phyloP scores from a whole-genome alignment of 2,329 filamentous ascomycete species.

The Hymenoscyphus salicellus region DNA sequence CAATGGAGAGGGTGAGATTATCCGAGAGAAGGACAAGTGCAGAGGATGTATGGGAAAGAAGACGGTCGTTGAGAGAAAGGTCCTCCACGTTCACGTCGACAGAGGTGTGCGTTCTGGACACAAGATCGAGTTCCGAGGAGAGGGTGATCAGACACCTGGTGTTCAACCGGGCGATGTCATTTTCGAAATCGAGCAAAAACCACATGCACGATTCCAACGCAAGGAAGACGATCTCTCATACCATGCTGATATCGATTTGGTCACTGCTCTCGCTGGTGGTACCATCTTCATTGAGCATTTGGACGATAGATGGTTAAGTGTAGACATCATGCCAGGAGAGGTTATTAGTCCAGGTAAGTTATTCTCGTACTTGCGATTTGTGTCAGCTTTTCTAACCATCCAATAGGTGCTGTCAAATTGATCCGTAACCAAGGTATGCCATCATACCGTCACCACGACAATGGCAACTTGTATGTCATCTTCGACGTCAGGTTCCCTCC shows the following conservation, averaged over 20 bases:
- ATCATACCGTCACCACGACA: slow-evolving; percentile 89
- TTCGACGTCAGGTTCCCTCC: slow-evolving; percentile 97
- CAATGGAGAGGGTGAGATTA: slow-evolving; percentile 93
- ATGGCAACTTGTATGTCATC: slow-evolving; percentile 93
- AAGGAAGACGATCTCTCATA: slow-evolving; percentile 96
- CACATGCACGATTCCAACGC: slow-evolving; percentile 90
- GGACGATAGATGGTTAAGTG: slow-evolving; percentile 92
- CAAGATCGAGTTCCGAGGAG: slow-evolving; percentile 94
- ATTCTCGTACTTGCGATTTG: not conserved
- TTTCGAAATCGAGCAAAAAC: slow-evolving; percentile 99
- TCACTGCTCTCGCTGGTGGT: slow-evolving; percentile 90
- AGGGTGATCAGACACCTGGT: slow-evolving; percentile 93
- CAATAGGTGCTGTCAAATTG: slow-evolving; percentile 80
- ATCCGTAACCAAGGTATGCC: slow-evolving; percentile 98
- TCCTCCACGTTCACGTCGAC: slow-evolving; percentile 96
- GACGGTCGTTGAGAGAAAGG: slow-evolving; percentile 95
- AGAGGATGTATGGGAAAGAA: slow-evolving; percentile 97
- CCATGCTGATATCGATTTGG: slow-evolving; percentile 90
- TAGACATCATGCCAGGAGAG: slow-evolving; percentile 91
- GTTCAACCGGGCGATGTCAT: slow-evolving; percentile 93
- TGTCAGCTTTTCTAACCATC: slow-evolving; percentile 28
- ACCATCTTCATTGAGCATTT: slow-evolving; percentile 92
- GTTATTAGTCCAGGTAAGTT: slow-evolving; percentile 83
- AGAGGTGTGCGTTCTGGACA: slow-evolving; percentile 89
- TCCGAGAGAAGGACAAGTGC: slow-evolving; percentile 96